phyloP scores from a whole-genome alignment of 2,329 filamentous ascomycete genomes.

The Lachnellula cervina region DNA sequence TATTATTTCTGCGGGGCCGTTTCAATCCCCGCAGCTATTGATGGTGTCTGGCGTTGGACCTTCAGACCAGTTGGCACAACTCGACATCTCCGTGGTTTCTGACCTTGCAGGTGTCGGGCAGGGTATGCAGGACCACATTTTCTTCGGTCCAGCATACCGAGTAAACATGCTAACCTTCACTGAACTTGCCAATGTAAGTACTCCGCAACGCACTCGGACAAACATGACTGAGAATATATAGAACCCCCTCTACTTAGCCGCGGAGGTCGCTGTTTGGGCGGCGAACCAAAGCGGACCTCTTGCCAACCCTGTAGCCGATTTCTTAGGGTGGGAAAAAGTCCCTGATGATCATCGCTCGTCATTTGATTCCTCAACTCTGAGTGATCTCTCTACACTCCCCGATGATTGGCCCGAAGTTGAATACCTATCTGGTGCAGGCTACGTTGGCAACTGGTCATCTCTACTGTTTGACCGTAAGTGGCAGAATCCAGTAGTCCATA shows the following conservation, averaged over 20 bases:
- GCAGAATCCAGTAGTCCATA: no score
- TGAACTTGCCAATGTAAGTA: not conserved
- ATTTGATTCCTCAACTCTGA: not conserved
- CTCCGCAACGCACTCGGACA: no score
- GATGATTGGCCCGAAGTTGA: constrained; percentile 6
- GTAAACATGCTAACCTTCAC: not conserved
- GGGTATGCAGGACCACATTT: constrained; percentile 40
- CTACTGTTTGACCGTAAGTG: not conserved
- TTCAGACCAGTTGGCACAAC: constrained; percentile 36
- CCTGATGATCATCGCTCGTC: not conserved
- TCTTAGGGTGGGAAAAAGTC: constrained; percentile 14
- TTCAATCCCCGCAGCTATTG: constrained; percentile 44
- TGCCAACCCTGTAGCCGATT: constrained; percentile 5
- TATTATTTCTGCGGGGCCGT: constrained; percentile 44
- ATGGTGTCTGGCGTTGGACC: constrained; percentile 34
- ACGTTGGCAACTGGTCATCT: constrained; percentile 11
- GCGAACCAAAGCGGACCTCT: not conserved
- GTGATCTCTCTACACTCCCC: not conserved
- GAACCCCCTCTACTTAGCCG: not conserved
- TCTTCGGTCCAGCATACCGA: constrained; percentile 2
- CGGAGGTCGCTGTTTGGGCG: not conserved
- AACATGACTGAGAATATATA: no score
- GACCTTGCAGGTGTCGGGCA: constrained; percentile 46
- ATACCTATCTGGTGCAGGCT: constrained; percentile 11
- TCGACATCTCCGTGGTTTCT: constrained; percentile 40